Evolutionary conservation across 176 grass and related monocot genomes (phyloP).

Genomic region (Paspalum notatum): DNA sequence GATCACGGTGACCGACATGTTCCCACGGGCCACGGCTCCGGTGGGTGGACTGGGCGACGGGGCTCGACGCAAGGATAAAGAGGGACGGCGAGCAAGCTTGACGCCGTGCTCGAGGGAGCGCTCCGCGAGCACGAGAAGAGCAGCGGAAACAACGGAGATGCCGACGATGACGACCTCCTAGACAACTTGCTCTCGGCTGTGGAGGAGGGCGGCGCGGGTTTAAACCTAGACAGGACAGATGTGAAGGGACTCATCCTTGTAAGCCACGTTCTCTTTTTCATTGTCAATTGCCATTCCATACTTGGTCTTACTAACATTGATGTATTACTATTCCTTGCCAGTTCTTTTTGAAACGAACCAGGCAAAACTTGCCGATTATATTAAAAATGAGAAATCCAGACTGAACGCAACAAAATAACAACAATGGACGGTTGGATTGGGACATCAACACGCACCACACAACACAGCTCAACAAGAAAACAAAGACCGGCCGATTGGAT

Average conservation of each 20-base stretch:
- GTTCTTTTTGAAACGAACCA: too few species aligned
- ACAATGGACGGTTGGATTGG: too few species aligned
- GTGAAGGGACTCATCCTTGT: slow-evolving; percentile 59
- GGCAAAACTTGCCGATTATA: too few species aligned
- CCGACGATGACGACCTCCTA: slow-evolving; percentile 2
- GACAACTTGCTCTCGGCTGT: slow-evolving; percentile 19
- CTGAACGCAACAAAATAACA: too few species aligned
- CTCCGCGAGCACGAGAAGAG: slow-evolving; percentile 40
- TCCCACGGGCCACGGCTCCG: slow-evolving; percentile 27
- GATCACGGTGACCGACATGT: slow-evolving; percentile 27
- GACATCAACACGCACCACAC: too few species aligned
- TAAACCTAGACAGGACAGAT: slow-evolving; percentile 32
- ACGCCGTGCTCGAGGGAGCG: slow-evolving; percentile 40
- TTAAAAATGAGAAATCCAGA: too few species aligned
- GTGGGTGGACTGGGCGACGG: slow-evolving; percentile 47
- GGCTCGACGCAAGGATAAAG: slow-evolving; percentile 21
- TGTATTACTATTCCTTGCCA: too few species aligned
- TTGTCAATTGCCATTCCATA: too few species aligned
- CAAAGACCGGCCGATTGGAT: too few species aligned
- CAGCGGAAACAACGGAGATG: background rate
- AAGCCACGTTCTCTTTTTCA: background rate
- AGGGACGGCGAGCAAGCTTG: slow-evolving; percentile 24
- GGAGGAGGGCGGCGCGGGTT: background rate
- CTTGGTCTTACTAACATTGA: too few species aligned
- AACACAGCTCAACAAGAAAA: too few species aligned